Evolutionary conservation across 129 eudicot genomes (phyloP).

Genomic region (Rutidosis leptorrhynchoides): DNA sequence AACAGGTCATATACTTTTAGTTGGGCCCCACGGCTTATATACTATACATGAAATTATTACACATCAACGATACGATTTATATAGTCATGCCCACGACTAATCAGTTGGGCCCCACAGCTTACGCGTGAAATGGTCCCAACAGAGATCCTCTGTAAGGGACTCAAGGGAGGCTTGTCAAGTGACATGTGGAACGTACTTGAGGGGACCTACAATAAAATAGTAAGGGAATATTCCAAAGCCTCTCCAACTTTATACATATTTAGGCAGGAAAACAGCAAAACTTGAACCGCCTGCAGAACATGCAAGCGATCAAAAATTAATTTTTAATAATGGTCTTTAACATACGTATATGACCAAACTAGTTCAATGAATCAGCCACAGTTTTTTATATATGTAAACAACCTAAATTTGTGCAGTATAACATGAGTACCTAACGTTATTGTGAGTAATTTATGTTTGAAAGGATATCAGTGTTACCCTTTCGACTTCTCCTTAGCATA

Average conservation of each 20-base stretch:
- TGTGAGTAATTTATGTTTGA: conserved; percentile 2
- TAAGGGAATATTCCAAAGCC: conserved; percentile 13
- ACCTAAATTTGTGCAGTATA: conserved; percentile 9
- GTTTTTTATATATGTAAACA: conserved; percentile 10
- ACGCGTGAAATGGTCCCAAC: not conserved
- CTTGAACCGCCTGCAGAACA: conserved; percentile 17
- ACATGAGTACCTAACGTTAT: conserved; percentile 20
- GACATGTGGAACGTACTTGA: not conserved
- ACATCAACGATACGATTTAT: not conserved
- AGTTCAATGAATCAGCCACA: conserved; percentile 17
- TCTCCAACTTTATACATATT: not conserved
- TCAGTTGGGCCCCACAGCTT: not conserved
- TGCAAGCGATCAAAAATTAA: conserved; percentile 14
- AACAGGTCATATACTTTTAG: too few species aligned
- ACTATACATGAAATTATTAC: conserved; percentile 14
- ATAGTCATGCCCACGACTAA: not conserved
- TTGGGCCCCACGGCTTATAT: too few species aligned
- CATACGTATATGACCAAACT: conserved; percentile 14
- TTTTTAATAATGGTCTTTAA: not conserved
- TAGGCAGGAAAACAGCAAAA: conserved; percentile 24
- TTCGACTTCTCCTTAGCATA: conserved; percentile 8
- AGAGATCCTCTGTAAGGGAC: not conserved
- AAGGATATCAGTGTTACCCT: not conserved
- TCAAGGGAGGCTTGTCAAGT: not conserved
- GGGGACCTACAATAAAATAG: not conserved